These are phyloP conservation scores for Akebia trifoliata DNA, from an alignment of 164 flowering plant genomes.

Conservation along the genomic window DNA sequence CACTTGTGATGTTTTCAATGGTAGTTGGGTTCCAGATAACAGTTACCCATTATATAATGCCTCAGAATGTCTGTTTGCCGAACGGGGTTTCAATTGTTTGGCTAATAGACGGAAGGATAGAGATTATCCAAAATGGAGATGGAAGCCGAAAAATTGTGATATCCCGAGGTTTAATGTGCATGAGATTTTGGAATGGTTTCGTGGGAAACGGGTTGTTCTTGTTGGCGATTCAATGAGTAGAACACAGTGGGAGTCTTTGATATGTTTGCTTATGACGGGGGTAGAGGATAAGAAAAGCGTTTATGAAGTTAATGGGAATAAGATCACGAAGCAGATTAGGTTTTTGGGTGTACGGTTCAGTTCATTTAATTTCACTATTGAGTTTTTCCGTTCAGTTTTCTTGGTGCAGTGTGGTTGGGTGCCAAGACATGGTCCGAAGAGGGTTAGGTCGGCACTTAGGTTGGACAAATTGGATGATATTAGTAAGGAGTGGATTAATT, in stretches of 20 bases:
- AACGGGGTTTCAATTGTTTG: constrained; percentile 73
- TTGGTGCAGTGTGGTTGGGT: constrained; percentile 53
- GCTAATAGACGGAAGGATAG: constrained; percentile 68
- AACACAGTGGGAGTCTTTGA: constrained; percentile 85
- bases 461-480: constrained; percentile 64
- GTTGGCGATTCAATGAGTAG: constrained; percentile 90
- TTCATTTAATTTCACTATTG: constrained; percentile 47
- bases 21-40: constrained; percentile 64
- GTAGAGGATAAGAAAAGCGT: constrained; percentile 61
- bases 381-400: constrained; percentile 67
- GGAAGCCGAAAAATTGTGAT: constrained; percentile 82
- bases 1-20: constrained; percentile 61
- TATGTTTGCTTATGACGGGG: constrained; percentile 74
- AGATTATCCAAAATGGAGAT: constrained; percentile 66
- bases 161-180: constrained; percentile 49
- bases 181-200: constrained; percentile 40
- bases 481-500: constrained; percentile 56
- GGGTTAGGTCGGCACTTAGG: constrained; percentile 50
- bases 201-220: constrained; percentile 68
- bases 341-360: constrained; percentile 54
- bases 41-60: constrained; percentile 74
- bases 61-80: constrained; percentile 69
- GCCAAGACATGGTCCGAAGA: constrained; percentile 50
- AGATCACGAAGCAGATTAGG: constrained; percentile 60
- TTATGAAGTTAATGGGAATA: constrained; percentile 68